Evolutionary conservation across 2,329 filamentous ascomycete genomes (phyloP), one percentile per base, ranked within the genome.

Genomic region (Penicillium sp.): DNA sequence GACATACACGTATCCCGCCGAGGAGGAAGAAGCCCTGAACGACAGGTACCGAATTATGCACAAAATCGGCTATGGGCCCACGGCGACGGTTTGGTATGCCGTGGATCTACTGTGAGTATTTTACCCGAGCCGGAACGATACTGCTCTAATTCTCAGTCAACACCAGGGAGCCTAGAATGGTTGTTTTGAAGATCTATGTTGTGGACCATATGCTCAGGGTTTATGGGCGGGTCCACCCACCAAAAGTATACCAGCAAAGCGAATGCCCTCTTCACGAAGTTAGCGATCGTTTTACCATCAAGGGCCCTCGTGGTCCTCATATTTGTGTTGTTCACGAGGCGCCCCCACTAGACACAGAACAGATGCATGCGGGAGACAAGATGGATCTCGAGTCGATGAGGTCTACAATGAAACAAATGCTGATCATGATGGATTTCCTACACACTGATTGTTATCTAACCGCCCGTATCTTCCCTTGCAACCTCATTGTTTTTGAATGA

Each of bases 21-120:
- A 53, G 13, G 56, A 56, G 5, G 62, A 62, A 5, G 60, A 66
- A 23, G 16, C 63, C 3, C 33, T 71, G 50, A 56, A 65, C 8
- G 39, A 61, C 10, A 62, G 58, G 48, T 71, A 70, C 54, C 61
- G 66, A 44, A 40, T 65, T 16, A 34, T 70, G 16, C 57, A 60
- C 1, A 71, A 70, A 53, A 45, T 70, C 5, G 69, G 69, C 0
- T 71, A 64, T 48, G 70, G 69, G 38, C 59, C 63, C 16, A 63
- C 58, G 0, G 68, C 69, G 0, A 71, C 67, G 2, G 61, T 69
- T 23, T 70, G 65, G 69, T 55, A 70, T 13, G 52, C 45, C 15
- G 8, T 36, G 4, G 52, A 55, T 33, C 2, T 55, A 11, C 2
- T 21, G 52, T 55, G n/a, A 50, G 45, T 55, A 2, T 9, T 15